phyloP scores from a whole-genome alignment of 2,329 filamentous ascomycete species.

The Fusarium scirpi region DNA sequence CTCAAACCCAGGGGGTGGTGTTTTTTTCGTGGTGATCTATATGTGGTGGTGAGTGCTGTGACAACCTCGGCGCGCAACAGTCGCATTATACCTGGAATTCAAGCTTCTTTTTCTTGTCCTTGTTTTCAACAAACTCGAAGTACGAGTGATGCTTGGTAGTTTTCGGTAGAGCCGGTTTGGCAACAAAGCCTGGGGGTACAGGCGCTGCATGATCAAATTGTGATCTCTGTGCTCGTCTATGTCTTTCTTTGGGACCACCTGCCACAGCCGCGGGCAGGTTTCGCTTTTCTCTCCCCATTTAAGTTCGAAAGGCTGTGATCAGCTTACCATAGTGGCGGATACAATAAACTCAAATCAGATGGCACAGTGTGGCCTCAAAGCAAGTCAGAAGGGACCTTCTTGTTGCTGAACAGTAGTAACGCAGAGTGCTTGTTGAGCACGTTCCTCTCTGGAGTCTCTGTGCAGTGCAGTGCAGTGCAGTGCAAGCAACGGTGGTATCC shows the following conservation, averaged over 20 bases:
- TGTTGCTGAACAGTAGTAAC: conserved; percentile 35
- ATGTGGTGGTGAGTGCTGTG: conserved; percentile 47
- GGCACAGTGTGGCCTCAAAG: conserved; percentile 30
- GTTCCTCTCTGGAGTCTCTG: conserved; percentile 26
- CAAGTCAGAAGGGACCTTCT: conserved; percentile 33
- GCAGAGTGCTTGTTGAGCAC: conserved; percentile 18
- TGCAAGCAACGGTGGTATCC: conserved; percentile 25
- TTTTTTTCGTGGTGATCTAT: conserved; percentile 64
- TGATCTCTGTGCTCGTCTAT: conserved; percentile 50
- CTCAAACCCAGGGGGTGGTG: conserved; percentile 70
- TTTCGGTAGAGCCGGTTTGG: conserved; percentile 57
- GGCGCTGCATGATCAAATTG: conserved; percentile 52
- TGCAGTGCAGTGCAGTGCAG: conserved; percentile 13
- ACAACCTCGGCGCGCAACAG: conserved; percentile 26
- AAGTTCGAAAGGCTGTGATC: conserved; percentile 38
- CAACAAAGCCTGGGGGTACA: conserved; percentile 52
- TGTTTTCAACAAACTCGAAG: conserved; percentile 74
- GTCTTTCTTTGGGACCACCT: conserved; percentile 53
- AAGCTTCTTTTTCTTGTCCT: conserved; percentile 72
- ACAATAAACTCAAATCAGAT: conserved; percentile 29
- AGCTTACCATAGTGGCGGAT: conserved; percentile 47
- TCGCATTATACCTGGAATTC: conserved; percentile 67
- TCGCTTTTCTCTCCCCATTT: conserved; percentile 55
- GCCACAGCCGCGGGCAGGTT: conserved; percentile 48
- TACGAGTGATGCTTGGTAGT: conserved; percentile 69